phyloP scores from a whole-genome alignment of 1,139 yeast species.

The Sugiyamaella castrensis region DNA sequence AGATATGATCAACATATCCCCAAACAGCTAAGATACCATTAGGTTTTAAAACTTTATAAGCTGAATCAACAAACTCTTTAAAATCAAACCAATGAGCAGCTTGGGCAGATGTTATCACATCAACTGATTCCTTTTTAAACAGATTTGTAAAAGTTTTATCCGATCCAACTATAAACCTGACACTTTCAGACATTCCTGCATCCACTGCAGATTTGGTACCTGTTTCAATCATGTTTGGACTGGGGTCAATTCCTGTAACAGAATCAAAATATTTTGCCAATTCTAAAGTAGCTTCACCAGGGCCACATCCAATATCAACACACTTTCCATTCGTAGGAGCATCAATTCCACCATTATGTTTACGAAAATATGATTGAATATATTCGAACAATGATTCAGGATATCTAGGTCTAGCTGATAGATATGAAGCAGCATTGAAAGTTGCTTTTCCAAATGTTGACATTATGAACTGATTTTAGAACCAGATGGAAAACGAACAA shows the following conservation, averaged over 20 bases:
- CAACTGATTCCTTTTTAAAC: conserved; percentile 37
- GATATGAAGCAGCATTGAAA: conserved; percentile 59
- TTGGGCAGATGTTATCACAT: conserved; percentile 70
- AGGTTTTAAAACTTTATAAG: conserved; percentile 49
- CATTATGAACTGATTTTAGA: conserved; percentile 43
- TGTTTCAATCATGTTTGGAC: conserved; percentile 57
- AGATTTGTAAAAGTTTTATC: conserved; percentile 35
- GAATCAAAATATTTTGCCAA: conserved; percentile 45
- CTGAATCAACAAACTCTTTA: conserved; percentile 49
- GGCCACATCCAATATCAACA: conserved; percentile 80
- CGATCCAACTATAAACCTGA: conserved; percentile 37
- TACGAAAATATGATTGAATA: conserved; percentile 18
- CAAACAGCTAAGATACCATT: conserved; percentile 70
- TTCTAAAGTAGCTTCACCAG: conserved; percentile 72
- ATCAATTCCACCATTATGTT: conserved; percentile 30
- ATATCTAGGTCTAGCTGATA: conserved; percentile 60
- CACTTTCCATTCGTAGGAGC: conserved; percentile 5
- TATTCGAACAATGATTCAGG: conserved; percentile 21
- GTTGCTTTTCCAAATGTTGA: conserved; percentile 55
- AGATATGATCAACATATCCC: conserved; percentile 72
- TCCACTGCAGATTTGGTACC: conserved; percentile 37
- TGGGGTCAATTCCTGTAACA: conserved; percentile 69
- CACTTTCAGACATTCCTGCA: conserved; percentile 13
- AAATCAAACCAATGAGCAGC: conserved; percentile 78
- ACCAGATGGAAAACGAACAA: no score